Evolutionary conservation across 768 basidiomycete species (phyloP).

Genomic region (Lentinula raphanica): DNA sequence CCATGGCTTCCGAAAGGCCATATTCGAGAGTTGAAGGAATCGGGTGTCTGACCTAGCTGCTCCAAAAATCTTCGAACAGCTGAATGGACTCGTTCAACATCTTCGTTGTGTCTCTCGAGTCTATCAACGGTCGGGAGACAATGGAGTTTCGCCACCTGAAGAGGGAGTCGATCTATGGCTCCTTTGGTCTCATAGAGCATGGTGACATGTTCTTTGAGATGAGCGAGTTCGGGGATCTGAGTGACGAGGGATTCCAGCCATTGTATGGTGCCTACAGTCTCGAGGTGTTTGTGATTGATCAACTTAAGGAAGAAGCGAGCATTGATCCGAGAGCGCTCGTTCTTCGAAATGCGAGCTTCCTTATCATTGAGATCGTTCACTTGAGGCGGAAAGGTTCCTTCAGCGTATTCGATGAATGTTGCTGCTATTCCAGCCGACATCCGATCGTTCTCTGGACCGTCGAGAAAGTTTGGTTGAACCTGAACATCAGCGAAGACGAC

Average conservation of each 20-base stretch:
- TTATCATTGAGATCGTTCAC: slow-evolving; percentile 20
- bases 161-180: slow-evolving; percentile 22
- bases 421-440: slow-evolving; percentile 24
- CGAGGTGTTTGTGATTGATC: slow-evolving; percentile 21
- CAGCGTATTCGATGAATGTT: slow-evolving; percentile 14
- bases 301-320: slow-evolving; percentile 3
- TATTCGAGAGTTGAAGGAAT: slow-evolving; percentile 15
- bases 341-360: neutral
- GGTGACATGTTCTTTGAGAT: slow-evolving; percentile 15
- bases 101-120: too few relatives aligned
- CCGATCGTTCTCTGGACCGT: slow-evolving; percentile 23
- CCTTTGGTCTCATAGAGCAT: slow-evolving; percentile 15
- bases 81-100: slow-evolving; percentile 23
- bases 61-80: slow-evolving; percentile 26
- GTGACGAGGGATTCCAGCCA: slow-evolving; percentile 21
- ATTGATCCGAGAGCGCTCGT: slow-evolving; percentile 13
- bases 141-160: too few relatives aligned
- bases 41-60: slow-evolving; percentile 24
- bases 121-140: slow-evolving; percentile 20
- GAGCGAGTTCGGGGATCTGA: slow-evolving; percentile 20
- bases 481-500: slow-evolving; percentile 23
- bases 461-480: too few relatives aligned
- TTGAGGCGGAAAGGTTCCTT: slow-evolving; percentile 8
- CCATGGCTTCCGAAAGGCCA: slow-evolving; percentile 30
- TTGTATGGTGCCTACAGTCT: slow-evolving; percentile 22